Conservation (phyloP, 2,329 filamentous ascomycete species). For the Zymoseptoria passerinii region DNA sequence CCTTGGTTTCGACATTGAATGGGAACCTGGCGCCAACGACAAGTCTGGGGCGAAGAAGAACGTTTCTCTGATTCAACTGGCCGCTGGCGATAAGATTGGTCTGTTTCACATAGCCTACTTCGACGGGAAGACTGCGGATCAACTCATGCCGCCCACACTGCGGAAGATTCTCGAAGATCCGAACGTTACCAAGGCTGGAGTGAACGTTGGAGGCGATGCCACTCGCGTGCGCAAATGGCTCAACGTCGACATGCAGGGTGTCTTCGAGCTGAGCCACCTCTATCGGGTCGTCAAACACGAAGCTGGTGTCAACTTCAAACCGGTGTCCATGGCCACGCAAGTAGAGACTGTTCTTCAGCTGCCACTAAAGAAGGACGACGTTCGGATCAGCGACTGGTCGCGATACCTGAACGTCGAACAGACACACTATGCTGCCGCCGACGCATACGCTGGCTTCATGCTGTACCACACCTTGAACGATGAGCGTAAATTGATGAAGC, state of each 20-base stretch:
- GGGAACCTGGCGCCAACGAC: conserved; percentile 48
- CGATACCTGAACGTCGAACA: conserved; percentile 54
- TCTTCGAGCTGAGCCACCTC: conserved; percentile 76
- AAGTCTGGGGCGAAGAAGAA: conserved; percentile 48
- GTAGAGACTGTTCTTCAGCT: conserved; percentile 63
- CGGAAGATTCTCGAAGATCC: conserved; percentile 63
- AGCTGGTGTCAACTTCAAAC: conserved; percentile 50
- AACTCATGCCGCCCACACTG: conserved; percentile 63
- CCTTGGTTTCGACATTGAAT: conserved; percentile 87
- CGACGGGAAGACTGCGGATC: conserved; percentile 33
- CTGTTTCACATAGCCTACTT: conserved; percentile 70
- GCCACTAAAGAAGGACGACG: conserved; percentile 67
- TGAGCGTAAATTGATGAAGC: conserved; percentile 57
- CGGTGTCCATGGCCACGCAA: conserved; percentile 60
- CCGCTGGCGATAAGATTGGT: conserved; percentile 65
- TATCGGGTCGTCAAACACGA: conserved; percentile 68
- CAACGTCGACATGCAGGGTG: conserved; percentile 53
- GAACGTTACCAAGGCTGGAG: conserved; percentile 64
- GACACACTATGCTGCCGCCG: conserved; percentile 66
- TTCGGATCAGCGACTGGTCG: conserved; percentile 70
- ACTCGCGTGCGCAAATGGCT: conserved; percentile 61
- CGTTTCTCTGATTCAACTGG: conserved; percentile 75
- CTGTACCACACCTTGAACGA: conserved; percentile 65
- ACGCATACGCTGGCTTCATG: conserved; percentile 71
- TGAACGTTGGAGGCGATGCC: conserved; percentile 59